Evolutionary conservation across 1,139 yeast species (phyloP), one percentile per base, ranked within the genome.

Genomic region (Scheffersomyces segobiensis): DNA sequence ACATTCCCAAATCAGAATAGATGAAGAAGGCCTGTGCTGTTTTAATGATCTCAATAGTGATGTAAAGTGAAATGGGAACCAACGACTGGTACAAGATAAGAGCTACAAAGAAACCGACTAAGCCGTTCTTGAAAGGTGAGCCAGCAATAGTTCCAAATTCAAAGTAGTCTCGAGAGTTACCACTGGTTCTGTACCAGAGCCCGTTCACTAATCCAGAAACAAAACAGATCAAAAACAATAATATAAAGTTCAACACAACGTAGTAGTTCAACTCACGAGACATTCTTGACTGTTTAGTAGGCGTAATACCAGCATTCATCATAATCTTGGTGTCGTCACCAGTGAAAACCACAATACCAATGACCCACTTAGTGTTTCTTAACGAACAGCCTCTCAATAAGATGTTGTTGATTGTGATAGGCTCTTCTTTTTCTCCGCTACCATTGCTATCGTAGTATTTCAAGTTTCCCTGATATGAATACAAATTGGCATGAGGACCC

Each of bases 61-160:
- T 83, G 69, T 85, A 85, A 60, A 85, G 77, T 0, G 88, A 85
- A 59, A 85, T 85, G 3, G 88, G 88, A 42, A 85, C 87, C 69
- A 85, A 76, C 0, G 87, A 81, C 70, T 83, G 87, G 67, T 83
- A 85, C 63, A 85, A 72, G 57, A 85, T 85, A 57, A 85, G 71
- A 0, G 86, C 82, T 51, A 85, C 88, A 62, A 76, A 76, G 62
- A 83, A 84, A 47, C 78, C 74, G 21, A 84, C 80, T 14, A 83
- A 64, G 54, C 88, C 89, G 67, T 84, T 85, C 26, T 71, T 73
- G 47, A 81, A 79, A 1, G 88, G 82, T 0, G 83, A 63, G 0
- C 83, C 81, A 2, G 85, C 87, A 63, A 81, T 75, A 0, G 86
- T 80, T 51, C 83, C 83, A 62, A 76, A 83, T 61, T 84, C 87